These are phyloP conservation scores for Prosopis cineraria DNA, from an alignment of 306 rosid genomes.

Conservation along the genomic window DNA sequence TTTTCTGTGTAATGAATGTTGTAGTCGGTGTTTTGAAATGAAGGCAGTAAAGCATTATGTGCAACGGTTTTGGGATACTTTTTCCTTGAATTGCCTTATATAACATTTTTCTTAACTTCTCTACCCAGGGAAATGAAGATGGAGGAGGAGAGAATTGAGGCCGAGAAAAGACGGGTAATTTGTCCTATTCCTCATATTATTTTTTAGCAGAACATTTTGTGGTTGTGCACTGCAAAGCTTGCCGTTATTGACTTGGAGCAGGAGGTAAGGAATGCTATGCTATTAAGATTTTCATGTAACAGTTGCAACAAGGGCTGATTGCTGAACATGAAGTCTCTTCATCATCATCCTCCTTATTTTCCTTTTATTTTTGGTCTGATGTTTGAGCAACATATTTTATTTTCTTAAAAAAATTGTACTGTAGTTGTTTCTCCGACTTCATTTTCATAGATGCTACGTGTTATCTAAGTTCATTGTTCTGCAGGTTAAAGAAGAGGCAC, in stretches of 20 bases:
- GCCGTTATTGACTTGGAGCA: slow-evolving; percentile 11
- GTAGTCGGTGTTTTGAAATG: slow-evolving; percentile 3
- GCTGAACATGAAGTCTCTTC: slow-evolving; percentile 17
- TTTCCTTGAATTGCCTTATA: slow-evolving; percentile 23
- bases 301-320: slow-evolving; percentile 23
- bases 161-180: slow-evolving; percentile 88
- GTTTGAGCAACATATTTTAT: background rate
- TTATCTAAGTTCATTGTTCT: slow-evolving; percentile 26
- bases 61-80: background rate
- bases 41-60: background rate
- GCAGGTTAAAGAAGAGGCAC: slow-evolving; percentile 95
- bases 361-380: background rate
- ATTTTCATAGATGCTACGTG: slow-evolving; percentile 1
- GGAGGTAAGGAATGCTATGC: slow-evolving; percentile 14
- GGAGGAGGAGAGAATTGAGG: slow-evolving; percentile 95
- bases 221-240: slow-evolving; percentile 11
- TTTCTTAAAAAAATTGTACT: background rate
- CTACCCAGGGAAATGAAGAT: slow-evolving; percentile 79
- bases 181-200: slow-evolving; percentile 6
- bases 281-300: background rate
- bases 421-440: background rate
- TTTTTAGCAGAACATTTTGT: slow-evolving; percentile 23
- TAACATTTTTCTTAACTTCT: slow-evolving; percentile 33
- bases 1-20: slow-evolving; percentile 10
- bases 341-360: slow-evolving; percentile 1